A percentile compares a stretch with the other conserved stretches of the same genome.
These are phyloP conservation scores for Cryptococcus maquisensis DNA, from an alignment of 1,284 basidiomycete species.

Conservation along the genomic window DNA sequence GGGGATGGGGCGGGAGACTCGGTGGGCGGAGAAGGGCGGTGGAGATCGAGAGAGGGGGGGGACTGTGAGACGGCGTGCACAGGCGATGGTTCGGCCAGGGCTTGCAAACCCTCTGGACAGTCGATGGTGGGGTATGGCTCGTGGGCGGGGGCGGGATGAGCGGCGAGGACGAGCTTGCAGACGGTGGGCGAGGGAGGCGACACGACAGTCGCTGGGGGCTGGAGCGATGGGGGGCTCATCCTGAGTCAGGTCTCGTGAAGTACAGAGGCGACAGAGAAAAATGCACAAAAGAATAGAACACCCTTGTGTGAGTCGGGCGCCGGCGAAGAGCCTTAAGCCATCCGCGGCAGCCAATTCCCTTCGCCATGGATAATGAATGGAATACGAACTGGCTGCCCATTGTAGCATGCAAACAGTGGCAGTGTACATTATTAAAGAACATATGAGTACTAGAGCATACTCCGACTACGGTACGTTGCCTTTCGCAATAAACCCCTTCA, in stretches of 20 bases:
- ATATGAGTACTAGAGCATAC: too few relatives aligned
- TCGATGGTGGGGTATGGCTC: too few relatives aligned
- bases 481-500: neutral
- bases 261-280: neutral
- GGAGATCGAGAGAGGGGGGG: neutral
- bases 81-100: too few relatives aligned
- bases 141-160: neutral
- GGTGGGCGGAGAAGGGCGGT: neutral
- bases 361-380: too few relatives aligned
- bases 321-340: too few relatives aligned
- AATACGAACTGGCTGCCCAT: too few relatives aligned
- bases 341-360: too few relatives aligned
- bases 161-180: slow-evolving; percentile 2
- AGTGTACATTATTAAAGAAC: too few relatives aligned
- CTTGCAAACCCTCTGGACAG: neutral
- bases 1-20: slow-evolving; percentile 6
- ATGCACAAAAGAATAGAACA: neutral
- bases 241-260: neutral
- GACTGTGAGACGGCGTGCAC: neutral
- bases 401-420: too few relatives aligned
- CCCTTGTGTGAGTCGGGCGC: neutral
- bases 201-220: slow-evolving; percentile 25
- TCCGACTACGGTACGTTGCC: neutral
- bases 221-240: neutral
- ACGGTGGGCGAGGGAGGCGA: slow-evolving; percentile 34